Evolutionary conservation across 2,329 filamentous ascomycete genomes (phyloP).

Genomic region (Ophiocordyceps australis): DNA sequence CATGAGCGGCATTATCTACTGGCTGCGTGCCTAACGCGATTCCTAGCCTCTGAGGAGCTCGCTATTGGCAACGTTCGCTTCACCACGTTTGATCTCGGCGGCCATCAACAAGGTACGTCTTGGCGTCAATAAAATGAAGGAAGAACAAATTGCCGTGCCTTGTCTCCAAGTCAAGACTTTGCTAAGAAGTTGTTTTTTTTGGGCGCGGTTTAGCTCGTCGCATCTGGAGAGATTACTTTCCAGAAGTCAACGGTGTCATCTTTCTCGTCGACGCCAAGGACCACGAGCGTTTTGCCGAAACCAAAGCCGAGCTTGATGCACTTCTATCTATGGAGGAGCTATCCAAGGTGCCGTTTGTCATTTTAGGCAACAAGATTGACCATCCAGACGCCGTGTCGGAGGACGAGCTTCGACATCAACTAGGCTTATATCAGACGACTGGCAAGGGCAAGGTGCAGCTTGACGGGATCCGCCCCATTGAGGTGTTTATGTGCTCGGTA

Average conservation of each 20-base stretch:
- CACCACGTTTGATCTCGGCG: constrained; percentile 85
- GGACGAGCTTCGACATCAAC: constrained; percentile 80
- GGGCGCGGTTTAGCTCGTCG: constrained; percentile 80
- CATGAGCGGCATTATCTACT: neutral
- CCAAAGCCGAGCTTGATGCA: constrained; percentile 92
- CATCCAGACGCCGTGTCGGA: constrained; percentile 90
- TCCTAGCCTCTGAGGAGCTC: constrained; percentile 72
- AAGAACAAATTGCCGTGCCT: too few species aligned
- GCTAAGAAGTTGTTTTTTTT: too few species aligned
- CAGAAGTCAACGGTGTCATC: constrained; percentile 88
- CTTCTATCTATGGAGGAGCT: constrained; percentile 95
- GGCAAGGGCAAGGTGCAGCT: constrained; percentile 88
- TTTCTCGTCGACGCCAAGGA: constrained; percentile 98
- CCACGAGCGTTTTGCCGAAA: constrained; percentile 81
- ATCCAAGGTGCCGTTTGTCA: constrained; percentile 83
- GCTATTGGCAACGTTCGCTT: constrained; percentile 87
- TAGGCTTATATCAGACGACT: constrained; percentile 90
- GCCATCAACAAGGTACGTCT: constrained; percentile 75
- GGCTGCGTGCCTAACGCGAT: too few species aligned
- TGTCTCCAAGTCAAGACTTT: too few species aligned
- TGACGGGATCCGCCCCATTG: constrained; percentile 84
- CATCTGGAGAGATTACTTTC: constrained; percentile 95
- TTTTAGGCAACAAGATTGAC: constrained; percentile 99
- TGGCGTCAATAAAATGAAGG: too few species aligned
- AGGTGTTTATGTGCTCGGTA: constrained; percentile 98